Conservation (phyloP, 306 rosid species). For the Sicyos baderoa region DNA sequence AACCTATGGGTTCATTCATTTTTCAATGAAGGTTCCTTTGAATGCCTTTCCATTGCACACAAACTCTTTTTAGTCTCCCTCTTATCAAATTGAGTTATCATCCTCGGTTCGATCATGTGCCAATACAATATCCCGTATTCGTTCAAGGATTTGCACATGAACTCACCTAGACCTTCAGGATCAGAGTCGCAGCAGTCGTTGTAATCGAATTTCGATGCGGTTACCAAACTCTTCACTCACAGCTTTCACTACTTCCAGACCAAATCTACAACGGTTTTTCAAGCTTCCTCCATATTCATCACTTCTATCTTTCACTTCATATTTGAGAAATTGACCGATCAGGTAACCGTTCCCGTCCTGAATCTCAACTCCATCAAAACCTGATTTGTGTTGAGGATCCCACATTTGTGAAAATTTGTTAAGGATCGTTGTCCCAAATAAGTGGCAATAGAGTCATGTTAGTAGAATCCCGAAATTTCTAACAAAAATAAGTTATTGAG, state of each 20-base stretch:
- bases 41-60: constrained; percentile 32
- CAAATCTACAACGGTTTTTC: constrained; percentile 51
- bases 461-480: no score
- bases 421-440: no score
- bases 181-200: constrained; percentile 43
- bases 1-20: no score
- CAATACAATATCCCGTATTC: constrained; percentile 41
- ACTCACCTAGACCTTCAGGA: constrained; percentile 39
- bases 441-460: no score
- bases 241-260: constrained; percentile 48
- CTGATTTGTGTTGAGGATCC: constrained; percentile 18
- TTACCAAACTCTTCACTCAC: constrained; percentile 45
- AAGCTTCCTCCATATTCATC: constrained; percentile 68
- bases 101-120: constrained; percentile 66
- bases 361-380: constrained; percentile 77
- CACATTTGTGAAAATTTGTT: no score
- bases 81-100: constrained; percentile 14
- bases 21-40: constrained; percentile 18
- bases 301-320: constrained; percentile 45
- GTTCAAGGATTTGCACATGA: constrained; percentile 41
- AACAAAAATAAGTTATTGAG: no score
- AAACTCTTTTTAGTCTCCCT: neutral
- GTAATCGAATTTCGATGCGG: constrained; percentile 47
- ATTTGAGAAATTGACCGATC: constrained; percentile 57
- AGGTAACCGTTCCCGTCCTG: constrained; percentile 66